phyloP scores from a whole-genome alignment of 2,329 filamentous ascomycete genomes.

The Sporothrix mexicana region DNA sequence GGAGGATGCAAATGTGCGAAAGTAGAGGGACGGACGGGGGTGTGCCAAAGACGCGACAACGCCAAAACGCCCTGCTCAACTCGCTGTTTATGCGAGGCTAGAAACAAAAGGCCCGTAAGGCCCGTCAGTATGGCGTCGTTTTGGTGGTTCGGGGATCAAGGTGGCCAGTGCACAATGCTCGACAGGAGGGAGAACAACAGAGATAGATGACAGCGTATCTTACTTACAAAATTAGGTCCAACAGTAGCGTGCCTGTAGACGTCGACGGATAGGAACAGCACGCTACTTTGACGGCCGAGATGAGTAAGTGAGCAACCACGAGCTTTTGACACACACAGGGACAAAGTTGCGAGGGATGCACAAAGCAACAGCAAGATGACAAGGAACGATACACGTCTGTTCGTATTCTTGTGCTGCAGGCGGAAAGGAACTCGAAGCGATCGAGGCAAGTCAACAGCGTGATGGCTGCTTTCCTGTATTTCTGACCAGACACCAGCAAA shows the following conservation, averaged over 20 bases:
- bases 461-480: conserved; percentile 9
- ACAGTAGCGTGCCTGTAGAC: conserved; percentile 11
- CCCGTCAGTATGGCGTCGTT: conserved; percentile 20
- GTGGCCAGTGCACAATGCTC: conserved; percentile 26
- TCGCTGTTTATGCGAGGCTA: conserved; percentile 38
- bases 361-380: neutral
- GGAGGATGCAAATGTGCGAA: conserved; percentile 12
- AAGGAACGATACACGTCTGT: neutral
- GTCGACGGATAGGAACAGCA: neutral
- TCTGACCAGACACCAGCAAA: conserved; percentile 4
- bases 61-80: conserved; percentile 34
- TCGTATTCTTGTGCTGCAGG: conserved; percentile 12
- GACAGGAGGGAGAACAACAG: conserved; percentile 25
- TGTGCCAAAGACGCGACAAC: conserved; percentile 33
- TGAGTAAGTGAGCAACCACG: conserved; percentile 29
- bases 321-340: conserved; percentile 13
- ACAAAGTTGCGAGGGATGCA: conserved; percentile 10
- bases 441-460: conserved; percentile 4
- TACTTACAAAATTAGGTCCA: conserved; percentile 21
- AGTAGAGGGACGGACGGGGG: conserved; percentile 18
- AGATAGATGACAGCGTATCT: neutral
- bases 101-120: conserved; percentile 28
- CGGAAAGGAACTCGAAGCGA: neutral
- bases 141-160: neutral
- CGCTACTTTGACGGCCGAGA: conserved; percentile 24